These are phyloP conservation scores for Aspergillus sp. DNA, from an alignment of 2,329 filamentous ascomycete genomes.

Conservation along the genomic window DNA sequence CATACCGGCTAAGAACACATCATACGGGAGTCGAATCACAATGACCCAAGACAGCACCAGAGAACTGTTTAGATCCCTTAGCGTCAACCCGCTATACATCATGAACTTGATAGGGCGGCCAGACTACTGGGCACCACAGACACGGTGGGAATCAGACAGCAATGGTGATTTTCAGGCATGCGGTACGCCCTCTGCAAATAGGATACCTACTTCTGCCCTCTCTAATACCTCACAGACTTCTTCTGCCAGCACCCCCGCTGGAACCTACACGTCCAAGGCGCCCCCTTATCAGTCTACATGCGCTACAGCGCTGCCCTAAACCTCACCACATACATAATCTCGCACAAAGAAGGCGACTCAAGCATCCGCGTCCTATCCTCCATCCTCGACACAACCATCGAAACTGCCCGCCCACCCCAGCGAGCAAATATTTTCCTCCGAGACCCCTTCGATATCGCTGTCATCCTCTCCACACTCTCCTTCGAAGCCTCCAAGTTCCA, in stretches of 20 bases:
- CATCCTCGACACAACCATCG: slow-evolving; percentile 17
- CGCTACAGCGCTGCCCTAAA: slow-evolving; percentile 15
- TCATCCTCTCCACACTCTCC: slow-evolving; percentile 22
- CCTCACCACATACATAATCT: slow-evolving; percentile 24
- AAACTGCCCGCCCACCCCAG: not conserved
- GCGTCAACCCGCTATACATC: slow-evolving; percentile 18
- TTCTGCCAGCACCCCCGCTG: slow-evolving; percentile 25
- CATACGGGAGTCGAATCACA: slow-evolving; percentile 15
- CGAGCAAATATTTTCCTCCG: slow-evolving; percentile 10
- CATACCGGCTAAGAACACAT: slow-evolving; percentile 20
- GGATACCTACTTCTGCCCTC: not conserved
- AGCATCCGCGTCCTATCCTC: slow-evolving; percentile 15
- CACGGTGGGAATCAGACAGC: slow-evolving; percentile 18
- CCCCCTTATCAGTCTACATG: slow-evolving; percentile 23
- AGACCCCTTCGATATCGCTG: slow-evolving; percentile 23
- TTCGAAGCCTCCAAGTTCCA: slow-evolving; percentile 23
- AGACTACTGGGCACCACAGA: slow-evolving; percentile 24
- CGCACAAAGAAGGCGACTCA: slow-evolving; percentile 20
- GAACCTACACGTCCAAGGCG: slow-evolving; percentile 22
- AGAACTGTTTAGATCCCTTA: slow-evolving; percentile 2
- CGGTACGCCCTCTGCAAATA: slow-evolving; percentile 6
- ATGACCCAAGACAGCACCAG: slow-evolving; percentile 14
- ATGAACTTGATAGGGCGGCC: slow-evolving; percentile 21
- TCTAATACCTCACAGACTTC: slow-evolving; percentile 12
- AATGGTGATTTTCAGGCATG: slow-evolving; percentile 17